A percentile compares a stretch with the other conserved stretches of the same genome.
phyloP scores from a whole-genome alignment of 495 filamentous ascomycete genomes.

The Elasticomyces elasticus region DNA sequence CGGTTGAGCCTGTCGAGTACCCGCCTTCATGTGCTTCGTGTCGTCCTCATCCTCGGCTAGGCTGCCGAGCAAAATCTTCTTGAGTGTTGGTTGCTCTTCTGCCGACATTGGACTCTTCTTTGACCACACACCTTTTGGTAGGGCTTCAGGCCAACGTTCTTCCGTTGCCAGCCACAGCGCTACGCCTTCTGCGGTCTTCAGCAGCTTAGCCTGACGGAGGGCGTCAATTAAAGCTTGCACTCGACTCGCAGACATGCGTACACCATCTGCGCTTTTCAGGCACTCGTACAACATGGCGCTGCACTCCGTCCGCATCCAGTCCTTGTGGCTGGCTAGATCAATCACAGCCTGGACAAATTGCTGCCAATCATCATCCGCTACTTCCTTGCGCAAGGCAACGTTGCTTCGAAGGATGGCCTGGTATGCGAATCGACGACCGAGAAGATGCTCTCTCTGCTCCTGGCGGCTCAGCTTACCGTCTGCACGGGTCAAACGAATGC shows the following conservation, averaged over 20 bases:
- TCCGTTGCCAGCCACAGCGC: constrained; percentile 71
- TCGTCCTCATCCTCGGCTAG: constrained; percentile 43
- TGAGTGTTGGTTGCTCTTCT: constrained; percentile 52
- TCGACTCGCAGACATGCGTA: constrained; percentile 35
- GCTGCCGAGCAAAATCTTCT: constrained; percentile 70
- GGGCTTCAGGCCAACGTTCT: constrained; percentile 52
- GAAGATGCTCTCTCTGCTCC: constrained; percentile 74
- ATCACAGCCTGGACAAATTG: constrained; percentile 49
- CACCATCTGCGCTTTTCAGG: constrained; percentile 36
- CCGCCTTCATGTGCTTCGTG: constrained; percentile 39
- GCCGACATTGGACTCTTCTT: constrained; percentile 57
- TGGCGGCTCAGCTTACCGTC: constrained; percentile 31
- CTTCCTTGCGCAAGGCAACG: constrained; percentile 51
- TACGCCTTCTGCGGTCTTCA: constrained; percentile 73
- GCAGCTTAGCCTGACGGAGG: constrained; percentile 52
- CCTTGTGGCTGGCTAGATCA: constrained; percentile 53
- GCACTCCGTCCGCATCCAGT: constrained; percentile 83
- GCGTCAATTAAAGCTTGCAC: constrained; percentile 52
- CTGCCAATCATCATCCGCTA: constrained; percentile 46
- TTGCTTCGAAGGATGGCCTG: constrained; percentile 73
- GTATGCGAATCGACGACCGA: constrained; percentile 77
- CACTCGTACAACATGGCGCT: constrained; percentile 56
- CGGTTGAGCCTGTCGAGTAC: constrained; percentile 65
- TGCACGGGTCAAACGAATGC: constrained; percentile 5
- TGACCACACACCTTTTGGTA: constrained; percentile 65